phyloP scores from a whole-genome alignment of 208 protist genomes.

The Acanthamoeba royreba region DNA sequence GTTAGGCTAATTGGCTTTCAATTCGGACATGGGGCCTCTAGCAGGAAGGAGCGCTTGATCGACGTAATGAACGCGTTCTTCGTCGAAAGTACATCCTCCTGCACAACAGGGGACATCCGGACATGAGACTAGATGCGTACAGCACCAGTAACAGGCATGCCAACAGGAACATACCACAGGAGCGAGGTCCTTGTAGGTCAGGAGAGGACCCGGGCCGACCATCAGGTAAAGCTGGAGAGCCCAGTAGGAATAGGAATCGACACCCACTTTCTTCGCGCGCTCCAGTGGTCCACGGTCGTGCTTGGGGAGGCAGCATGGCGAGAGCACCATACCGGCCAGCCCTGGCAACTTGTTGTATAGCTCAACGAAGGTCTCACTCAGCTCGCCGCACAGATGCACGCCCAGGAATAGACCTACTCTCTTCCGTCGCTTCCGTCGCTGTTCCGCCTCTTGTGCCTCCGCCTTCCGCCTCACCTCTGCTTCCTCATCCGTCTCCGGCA shows the following conservation, averaged over 20 bases:
- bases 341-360: neutral
- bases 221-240: constrained; percentile 4
- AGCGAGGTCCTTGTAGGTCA: neutral
- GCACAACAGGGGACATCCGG: neutral
- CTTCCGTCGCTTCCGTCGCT: neutral
- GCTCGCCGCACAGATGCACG: constrained; percentile 4
- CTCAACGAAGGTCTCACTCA: neutral
- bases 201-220: neutral
- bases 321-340: constrained; percentile 4
- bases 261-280: neutral
- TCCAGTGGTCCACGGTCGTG: neutral
- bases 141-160: neutral
- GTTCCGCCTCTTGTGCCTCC: neutral
- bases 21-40: neutral
- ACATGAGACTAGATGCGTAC: neutral
- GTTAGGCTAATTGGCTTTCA: neutral
- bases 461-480: neutral
- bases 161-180: neutral
- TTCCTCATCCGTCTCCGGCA: too few relatives aligned
- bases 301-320: constrained; percentile 18
- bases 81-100: neutral
- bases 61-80: constrained; percentile 20
- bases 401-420: neutral
- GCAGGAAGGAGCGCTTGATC: neutral
- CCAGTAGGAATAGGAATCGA: constrained; percentile 21